phyloP scores from a whole-genome alignment of 768 basidiomycete species.

The Leccinellum luteum region DNA sequence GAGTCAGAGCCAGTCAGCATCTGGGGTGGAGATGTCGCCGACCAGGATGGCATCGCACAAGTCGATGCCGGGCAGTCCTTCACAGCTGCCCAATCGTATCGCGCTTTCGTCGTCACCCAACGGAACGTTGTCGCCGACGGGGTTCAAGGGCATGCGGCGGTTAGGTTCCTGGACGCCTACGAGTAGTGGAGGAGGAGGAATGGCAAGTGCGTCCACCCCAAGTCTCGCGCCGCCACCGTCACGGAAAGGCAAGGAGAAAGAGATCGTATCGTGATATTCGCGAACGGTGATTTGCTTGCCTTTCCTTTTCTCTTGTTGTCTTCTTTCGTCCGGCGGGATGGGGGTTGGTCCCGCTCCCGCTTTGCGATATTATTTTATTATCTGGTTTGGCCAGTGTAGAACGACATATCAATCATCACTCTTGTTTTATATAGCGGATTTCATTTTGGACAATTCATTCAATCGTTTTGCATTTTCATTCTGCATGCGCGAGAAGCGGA shows the following conservation, averaged over 20 bases:
- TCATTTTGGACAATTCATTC: conserved; percentile 14
- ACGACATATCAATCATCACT: conserved; percentile 8
- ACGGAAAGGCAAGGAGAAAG: conserved; percentile 49
- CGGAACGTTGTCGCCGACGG: conserved; percentile 19
- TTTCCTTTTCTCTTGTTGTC: not conserved
- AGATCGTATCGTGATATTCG: conserved; percentile 17
- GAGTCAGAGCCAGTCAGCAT: conserved; percentile 19
- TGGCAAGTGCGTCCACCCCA: conserved; percentile 41
- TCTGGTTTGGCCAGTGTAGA: not conserved
- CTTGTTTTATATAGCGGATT: conserved; percentile 15
- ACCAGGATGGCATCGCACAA: conserved; percentile 27
- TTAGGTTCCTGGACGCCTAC: conserved; percentile 39
- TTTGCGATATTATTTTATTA: not conserved
- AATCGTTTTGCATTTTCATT: conserved; percentile 10
- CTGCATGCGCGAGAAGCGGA: no score
- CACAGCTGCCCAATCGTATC: conserved; percentile 20
- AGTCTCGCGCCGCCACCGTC: conserved; percentile 35
- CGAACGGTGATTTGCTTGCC: not conserved
- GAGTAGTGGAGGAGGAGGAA: conserved; percentile 19
- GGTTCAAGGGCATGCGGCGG: conserved; percentile 33
- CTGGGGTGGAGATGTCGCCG: conserved; percentile 13
- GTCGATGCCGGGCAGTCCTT: conserved; percentile 41
- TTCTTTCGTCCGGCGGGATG: conserved; percentile 2
- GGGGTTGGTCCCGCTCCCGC: no score
- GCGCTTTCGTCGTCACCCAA: conserved; percentile 3